phyloP scores from a whole-genome alignment of 1,284 basidiomycete genomes.

The Ganoderma lucidum region DNA sequence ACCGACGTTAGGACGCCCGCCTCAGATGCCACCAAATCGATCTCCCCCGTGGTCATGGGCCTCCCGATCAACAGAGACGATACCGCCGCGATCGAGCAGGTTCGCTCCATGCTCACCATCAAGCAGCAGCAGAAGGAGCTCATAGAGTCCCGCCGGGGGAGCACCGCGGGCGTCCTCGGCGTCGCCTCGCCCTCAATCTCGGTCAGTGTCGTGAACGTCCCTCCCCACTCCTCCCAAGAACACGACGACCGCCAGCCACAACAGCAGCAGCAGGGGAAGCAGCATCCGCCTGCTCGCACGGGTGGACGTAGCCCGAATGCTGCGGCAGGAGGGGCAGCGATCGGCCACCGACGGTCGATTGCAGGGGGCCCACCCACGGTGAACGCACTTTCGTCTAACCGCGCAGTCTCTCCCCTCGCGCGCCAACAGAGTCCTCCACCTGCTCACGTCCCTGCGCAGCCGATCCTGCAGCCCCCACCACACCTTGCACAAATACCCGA shows the following conservation, averaged over 20 bases:
- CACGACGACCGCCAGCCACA: slow-evolving; percentile 33
- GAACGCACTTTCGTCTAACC: slow-evolving; percentile 28
- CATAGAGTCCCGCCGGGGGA: slow-evolving; percentile 72
- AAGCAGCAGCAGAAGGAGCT: slow-evolving; percentile 77
- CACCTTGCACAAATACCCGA: slow-evolving; percentile 21
- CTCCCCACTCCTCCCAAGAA: slow-evolving; percentile 19
- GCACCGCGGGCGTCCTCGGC: slow-evolving; percentile 51
- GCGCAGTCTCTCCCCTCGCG: slow-evolving; percentile 33
- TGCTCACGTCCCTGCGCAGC: slow-evolving; percentile 18
- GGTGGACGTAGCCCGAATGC: slow-evolving; percentile 48
- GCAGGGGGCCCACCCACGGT: slow-evolving; percentile 37
- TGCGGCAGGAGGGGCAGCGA: slow-evolving; percentile 24
- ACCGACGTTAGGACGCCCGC: slow-evolving; percentile 55
- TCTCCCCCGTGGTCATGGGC: slow-evolving; percentile 72
- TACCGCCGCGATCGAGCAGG: slow-evolving; percentile 63
- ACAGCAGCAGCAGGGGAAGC: slow-evolving; percentile 1
- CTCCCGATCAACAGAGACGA: slow-evolving; percentile 68
- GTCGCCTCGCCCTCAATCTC: slow-evolving; percentile 37
- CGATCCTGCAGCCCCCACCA: slow-evolving; percentile 29
- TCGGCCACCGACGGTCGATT: slow-evolving; percentile 35
- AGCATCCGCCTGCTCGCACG: slow-evolving; percentile 25
- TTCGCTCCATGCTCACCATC: slow-evolving; percentile 65
- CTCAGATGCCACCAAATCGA: slow-evolving; percentile 55
- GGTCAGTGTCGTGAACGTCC: slow-evolving; percentile 38
- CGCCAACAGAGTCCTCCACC: slow-evolving; percentile 34